phyloP scores from a whole-genome alignment of 2,329 filamentous ascomycete species.

The Cladosporium sp. region DNA sequence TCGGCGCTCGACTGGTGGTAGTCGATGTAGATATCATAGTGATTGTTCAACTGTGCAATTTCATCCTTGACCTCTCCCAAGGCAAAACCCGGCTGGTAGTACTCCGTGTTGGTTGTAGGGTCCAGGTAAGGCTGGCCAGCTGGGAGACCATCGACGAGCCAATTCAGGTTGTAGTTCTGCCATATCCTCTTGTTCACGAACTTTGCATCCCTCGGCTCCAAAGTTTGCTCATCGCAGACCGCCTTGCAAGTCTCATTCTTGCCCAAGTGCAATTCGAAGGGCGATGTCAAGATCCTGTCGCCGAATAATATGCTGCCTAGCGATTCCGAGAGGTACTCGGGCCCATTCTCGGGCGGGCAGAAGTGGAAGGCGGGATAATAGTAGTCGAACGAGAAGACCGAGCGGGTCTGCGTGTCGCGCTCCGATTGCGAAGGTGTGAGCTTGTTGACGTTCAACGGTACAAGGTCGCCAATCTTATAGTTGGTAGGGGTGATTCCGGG shows the following conservation, averaged over 20 bases:
- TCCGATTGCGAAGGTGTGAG: slow-evolving; percentile 79
- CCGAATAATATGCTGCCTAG: slow-evolving; percentile 95
- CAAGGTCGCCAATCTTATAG: slow-evolving; percentile 73
- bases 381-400: slow-evolving; percentile 95
- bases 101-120: slow-evolving; percentile 68
- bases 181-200: slow-evolving; percentile 81
- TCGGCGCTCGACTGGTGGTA: slow-evolving; percentile 75
- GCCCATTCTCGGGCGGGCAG: slow-evolving; percentile 73
- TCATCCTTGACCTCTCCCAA: slow-evolving; percentile 56
- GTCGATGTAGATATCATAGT: slow-evolving; percentile 90
- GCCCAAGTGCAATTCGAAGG: slow-evolving; percentile 83
- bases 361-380: slow-evolving; percentile 86
- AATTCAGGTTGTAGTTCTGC: slow-evolving; percentile 88
- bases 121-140: slow-evolving; percentile 81
- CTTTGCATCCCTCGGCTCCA: slow-evolving; percentile 60
- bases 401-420: slow-evolving; percentile 76
- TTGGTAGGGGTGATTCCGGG: slow-evolving; percentile 92
- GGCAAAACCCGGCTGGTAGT: slow-evolving; percentile 88
- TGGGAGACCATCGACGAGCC: slow-evolving; percentile 90
- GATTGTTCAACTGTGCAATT: slow-evolving; percentile 73
- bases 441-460: slow-evolving; percentile 88
- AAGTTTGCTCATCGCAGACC: slow-evolving; percentile 66
- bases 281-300: slow-evolving; percentile 94
- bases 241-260: slow-evolving; percentile 82
- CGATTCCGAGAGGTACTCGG: slow-evolving; percentile 78